These are phyloP conservation scores for Schwanniomyces polymorphus DNA, from an alignment of 805 yeast genomes.

Conservation along the genomic window DNA sequence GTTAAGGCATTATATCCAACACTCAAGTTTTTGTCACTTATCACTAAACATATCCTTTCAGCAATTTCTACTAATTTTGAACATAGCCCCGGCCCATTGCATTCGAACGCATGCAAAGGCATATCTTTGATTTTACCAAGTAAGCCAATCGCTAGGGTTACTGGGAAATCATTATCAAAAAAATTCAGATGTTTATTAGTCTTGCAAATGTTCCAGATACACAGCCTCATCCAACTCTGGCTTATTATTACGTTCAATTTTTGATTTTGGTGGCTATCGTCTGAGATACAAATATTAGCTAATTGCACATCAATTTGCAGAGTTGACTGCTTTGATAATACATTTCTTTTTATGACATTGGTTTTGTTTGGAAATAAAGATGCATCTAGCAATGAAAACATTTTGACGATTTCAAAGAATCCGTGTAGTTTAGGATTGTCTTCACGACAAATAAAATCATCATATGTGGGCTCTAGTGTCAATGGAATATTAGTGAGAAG, in stretches of 20 bases:
- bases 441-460: conserved; percentile 37
- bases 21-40: conserved; percentile 11
- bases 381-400: conserved; percentile 38
- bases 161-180: conserved; percentile 22
- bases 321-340: background rate
- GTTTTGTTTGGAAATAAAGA: conserved; percentile 27
- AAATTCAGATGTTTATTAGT: conserved; percentile 25
- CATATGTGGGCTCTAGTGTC: conserved; percentile 30
- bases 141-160: conserved; percentile 30
- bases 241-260: conserved; percentile 31
- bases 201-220: conserved; percentile 35
- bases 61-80: conserved; percentile 36
- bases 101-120: conserved; percentile 36
- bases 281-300: conserved; percentile 13
- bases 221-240: conserved; percentile 37
- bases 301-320: conserved; percentile 10
- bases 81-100: conserved; percentile 39
- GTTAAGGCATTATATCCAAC: conserved; percentile 3
- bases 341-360: background rate
- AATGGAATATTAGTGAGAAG: conserved; percentile 38
- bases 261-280: background rate
- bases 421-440: conserved; percentile 35
- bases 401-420: conserved; percentile 33
- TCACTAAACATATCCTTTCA: conserved; percentile 20
- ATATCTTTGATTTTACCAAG: conserved; percentile 22